Evolutionary conservation across 2,329 filamentous ascomycete species (phyloP).

Genomic region (Aspergillus cejpii): DNA sequence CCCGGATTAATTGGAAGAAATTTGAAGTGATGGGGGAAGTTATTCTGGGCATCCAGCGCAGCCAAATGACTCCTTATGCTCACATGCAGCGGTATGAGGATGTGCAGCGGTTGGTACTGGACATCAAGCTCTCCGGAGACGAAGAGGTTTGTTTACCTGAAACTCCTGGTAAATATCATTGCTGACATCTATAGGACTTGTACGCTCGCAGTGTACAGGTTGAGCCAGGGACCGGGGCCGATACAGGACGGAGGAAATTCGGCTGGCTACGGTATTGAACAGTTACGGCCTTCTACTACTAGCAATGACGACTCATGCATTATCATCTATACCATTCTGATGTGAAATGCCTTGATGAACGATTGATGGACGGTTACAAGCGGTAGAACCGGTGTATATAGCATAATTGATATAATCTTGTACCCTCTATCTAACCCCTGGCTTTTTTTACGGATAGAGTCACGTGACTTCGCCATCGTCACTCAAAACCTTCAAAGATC

Average conservation of each 20-base stretch:
- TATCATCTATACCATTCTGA: background rate
- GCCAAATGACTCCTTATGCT: conserved; percentile 76
- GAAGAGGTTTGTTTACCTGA: conserved; percentile 63
- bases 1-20: conserved; percentile 94
- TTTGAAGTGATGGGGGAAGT: conserved; percentile 95
- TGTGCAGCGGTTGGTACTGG: conserved; percentile 68
- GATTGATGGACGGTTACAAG: background rate
- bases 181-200: conserved; percentile 43
- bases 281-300: background rate
- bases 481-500: no score
- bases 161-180: background rate
- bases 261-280: conserved; percentile 38
- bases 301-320: no score
- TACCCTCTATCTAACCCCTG: background rate
- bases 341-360: background rate
- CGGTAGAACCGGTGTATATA: background rate
- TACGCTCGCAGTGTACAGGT: conserved; percentile 54
- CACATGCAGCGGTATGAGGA: conserved; percentile 63
- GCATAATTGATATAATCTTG: background rate
- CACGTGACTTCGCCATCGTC: conserved; percentile 1
- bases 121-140: conserved; percentile 73
- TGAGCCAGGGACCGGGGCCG: conserved; percentile 42
- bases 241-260: conserved; percentile 39
- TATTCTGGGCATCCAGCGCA: conserved; percentile 81
- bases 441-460: background rate